Base-by-base conservation (phyloP, 495 filamentous ascomycete genomes). In the Tuber borchii region DNA sequence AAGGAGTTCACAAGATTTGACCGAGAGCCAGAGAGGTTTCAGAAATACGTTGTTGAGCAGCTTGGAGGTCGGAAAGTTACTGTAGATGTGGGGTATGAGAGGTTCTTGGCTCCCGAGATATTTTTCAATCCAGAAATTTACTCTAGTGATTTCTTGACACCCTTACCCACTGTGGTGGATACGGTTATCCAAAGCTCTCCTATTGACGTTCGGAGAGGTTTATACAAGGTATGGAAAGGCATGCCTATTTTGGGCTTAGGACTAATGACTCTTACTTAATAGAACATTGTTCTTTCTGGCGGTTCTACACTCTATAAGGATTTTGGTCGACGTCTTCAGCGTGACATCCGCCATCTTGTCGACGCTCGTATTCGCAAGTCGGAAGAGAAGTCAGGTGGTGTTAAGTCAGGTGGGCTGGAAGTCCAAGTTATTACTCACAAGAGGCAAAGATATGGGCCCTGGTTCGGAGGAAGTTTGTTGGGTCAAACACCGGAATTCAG, bases 61-160 rank as follows among this genome's bases (percentile, higher is more conserved):
- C 93, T 93, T n/a, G 94, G 94, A 77, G 95, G 95, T 69, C 90
- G 91, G 76, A 91, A 90, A 76, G 90, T 94, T 16, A 89, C 86
- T 22, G 93, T 99, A 48, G 95, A 99, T 83, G 92, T 99, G 48
- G 95, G 95, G 61, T 99, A 99, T 85, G 95, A 99, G 84, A 93
- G 95, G 48, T 99, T 99, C 88, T 88, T 99, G 61, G 95, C 95
- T 3, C 95, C 95, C 68, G 95, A 99, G 84, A 99, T 99, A 79
- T 99, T 98, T 87, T 99, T 99, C 88, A 99, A 98, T 85, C 95
- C 95, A 46, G 95, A 99, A 87, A 98, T 98, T 82, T 97, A 97
- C 87, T 97, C 93, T 44, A 97, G 94, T 75, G 96, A 99, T 84
- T 99, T 98, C 86, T 87, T 98, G 77, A 99, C 95, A 6, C 95